These are phyloP conservation scores for Phytophthora kernoviae DNA, from an alignment of 352 stramenopile species.

Conservation along the genomic window DNA sequence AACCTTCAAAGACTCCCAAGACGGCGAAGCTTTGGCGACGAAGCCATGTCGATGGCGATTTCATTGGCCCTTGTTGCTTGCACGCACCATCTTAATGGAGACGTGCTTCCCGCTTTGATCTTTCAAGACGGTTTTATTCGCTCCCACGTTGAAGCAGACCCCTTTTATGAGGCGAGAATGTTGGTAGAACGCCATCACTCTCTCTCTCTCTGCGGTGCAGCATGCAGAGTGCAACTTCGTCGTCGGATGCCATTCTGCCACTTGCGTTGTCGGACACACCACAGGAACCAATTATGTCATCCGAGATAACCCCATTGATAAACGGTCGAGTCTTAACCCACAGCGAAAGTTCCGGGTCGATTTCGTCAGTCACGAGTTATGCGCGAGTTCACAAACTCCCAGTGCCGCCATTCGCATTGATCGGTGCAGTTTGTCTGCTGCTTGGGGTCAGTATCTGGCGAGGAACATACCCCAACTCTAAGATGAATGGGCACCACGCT, in stretches of 20 bases:
- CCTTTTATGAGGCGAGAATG: slow-evolving; percentile 11
- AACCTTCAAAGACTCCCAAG: no score
- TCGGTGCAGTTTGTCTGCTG: slow-evolving; percentile 16
- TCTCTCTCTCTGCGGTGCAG: not conserved
- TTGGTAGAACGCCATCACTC: slow-evolving; percentile 18
- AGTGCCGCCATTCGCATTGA: slow-evolving; percentile 17
- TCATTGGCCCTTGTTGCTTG: no score
- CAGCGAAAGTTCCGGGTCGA: slow-evolving; percentile 16
- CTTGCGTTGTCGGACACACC: slow-evolving; percentile 7
- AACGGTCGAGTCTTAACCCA: not conserved
- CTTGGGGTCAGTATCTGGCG: slow-evolving; percentile 22
- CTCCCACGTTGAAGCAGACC: no score
- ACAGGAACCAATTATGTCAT: slow-evolving; percentile 9
- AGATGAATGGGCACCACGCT: slow-evolving; percentile 3
- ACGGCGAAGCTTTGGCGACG: no score
- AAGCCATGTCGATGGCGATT: no score
- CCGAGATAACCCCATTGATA: slow-evolving; percentile 23
- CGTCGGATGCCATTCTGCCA: slow-evolving; percentile 7
- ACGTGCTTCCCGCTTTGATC: no score
- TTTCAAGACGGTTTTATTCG: no score
- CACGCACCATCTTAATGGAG: no score
- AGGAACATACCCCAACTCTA: not conserved
- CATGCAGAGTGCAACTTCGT: not conserved
- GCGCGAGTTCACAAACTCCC: slow-evolving; percentile 23
- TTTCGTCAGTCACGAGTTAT: slow-evolving; percentile 18